Evolutionary conservation across 495 filamentous ascomycete genomes (phyloP).

Genomic region (Aspergillus avenaceus): DNA sequence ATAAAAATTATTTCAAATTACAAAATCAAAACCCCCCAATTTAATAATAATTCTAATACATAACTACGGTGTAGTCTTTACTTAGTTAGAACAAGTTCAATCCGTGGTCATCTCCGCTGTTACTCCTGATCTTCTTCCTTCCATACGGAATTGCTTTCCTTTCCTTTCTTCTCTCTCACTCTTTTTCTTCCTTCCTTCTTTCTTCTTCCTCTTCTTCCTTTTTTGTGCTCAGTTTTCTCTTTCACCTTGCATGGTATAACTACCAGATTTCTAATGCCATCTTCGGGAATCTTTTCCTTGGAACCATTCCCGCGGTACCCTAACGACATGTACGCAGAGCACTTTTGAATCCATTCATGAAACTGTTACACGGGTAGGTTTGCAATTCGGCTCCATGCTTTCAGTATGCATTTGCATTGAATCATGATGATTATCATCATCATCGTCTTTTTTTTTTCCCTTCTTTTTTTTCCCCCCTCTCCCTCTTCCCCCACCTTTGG

Average conservation of each 20-base stretch:
- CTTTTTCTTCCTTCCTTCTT: slow-evolving; percentile 2
- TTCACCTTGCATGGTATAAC: no score
- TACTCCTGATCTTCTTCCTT: slow-evolving; percentile 7
- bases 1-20: background rate
- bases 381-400: slow-evolving; percentile 5
- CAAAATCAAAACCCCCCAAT: no score
- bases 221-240: slow-evolving; percentile 3
- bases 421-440: no score
- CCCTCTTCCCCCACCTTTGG: no score
- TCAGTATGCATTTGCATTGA: slow-evolving; percentile 1
- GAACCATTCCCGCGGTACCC: background rate
- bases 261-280: slow-evolving; percentile 6
- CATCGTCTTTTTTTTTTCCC: slow-evolving; percentile 8
- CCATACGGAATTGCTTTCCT: no score
- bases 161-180: slow-evolving; percentile 7
- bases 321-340: slow-evolving; percentile 12
- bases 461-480: background rate
- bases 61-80: background rate
- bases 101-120: background rate
- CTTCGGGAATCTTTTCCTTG: background rate
- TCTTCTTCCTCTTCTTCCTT: slow-evolving; percentile 1
- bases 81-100: no score
- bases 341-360: slow-evolving; percentile 9
- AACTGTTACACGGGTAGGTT: slow-evolving; percentile 21
- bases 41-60: background rate